Percentiles rank a stretch among this genome's conserved stretches.
Evolutionary conservation across 2,329 filamentous ascomycete genomes (phyloP).

Genomic region (Neopestalotiopsis sp.): DNA sequence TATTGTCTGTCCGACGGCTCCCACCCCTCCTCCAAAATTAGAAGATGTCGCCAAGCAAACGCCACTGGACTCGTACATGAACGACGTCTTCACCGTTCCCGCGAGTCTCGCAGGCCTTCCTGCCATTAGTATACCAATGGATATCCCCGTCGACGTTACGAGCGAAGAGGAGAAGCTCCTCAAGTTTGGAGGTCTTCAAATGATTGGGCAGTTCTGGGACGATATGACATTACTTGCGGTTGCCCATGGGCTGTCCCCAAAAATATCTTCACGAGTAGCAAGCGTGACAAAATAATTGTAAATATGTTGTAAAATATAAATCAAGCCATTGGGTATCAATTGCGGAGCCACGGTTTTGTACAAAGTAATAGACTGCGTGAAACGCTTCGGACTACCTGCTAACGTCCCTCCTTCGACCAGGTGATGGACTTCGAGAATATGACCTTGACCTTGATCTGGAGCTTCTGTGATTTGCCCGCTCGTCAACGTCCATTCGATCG

Average conservation of each 20-base stretch:
- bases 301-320: not conserved
- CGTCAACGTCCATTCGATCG: constrained; percentile 14
- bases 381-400: not conserved
- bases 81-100: constrained; percentile 95
- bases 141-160: constrained; percentile 36
- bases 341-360: not conserved
- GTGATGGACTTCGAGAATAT: not conserved
- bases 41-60: constrained; percentile 59
- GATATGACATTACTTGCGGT: constrained; percentile 67
- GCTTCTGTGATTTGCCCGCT: not conserved
- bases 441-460: constrained; percentile 8
- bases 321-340: constrained; percentile 11
- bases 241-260: constrained; percentile 48
- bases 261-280: constrained; percentile 26
- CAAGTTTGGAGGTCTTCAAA: constrained; percentile 66
- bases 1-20: constrained; percentile 85
- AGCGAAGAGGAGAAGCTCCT: constrained; percentile 41
- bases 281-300: not conserved
- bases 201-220: constrained; percentile 83
- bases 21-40: constrained; percentile 72
- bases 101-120: constrained; percentile 91
- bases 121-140: constrained; percentile 80
- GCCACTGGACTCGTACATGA: constrained; percentile 81
- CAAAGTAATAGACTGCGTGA: not conserved
- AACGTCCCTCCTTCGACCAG: not conserved